Conservation (phyloP, 768 basidiomycete species). For the Mycena amicta region DNA sequence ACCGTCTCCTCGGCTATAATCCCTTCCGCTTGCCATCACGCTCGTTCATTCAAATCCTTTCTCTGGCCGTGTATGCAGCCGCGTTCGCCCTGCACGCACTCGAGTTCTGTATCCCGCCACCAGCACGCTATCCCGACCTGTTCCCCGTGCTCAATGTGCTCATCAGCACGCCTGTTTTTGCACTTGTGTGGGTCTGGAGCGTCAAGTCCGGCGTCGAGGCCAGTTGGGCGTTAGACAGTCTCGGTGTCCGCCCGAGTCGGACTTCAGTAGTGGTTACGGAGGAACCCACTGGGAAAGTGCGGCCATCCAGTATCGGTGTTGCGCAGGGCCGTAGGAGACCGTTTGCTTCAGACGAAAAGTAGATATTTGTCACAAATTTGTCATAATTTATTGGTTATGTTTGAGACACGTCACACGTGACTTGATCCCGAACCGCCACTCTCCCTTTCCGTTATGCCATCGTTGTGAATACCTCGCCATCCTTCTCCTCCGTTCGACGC, state of each 20-base stretch:
- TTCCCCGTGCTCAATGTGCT: slow-evolving; percentile 86
- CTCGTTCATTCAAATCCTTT: slow-evolving; percentile 56
- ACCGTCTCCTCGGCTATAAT: slow-evolving; percentile 77
- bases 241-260: slow-evolving; percentile 29
- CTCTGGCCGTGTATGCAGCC: slow-evolving; percentile 59
- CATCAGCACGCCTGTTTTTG: slow-evolving; percentile 79
- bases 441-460: background rate
- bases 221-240: slow-evolving; percentile 75
- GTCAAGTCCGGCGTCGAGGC: slow-evolving; percentile 80
- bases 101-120: slow-evolving; percentile 65
- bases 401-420: too few species aligned
- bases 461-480: background rate
- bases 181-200: slow-evolving; percentile 86
- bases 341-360: slow-evolving; percentile 12
- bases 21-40: slow-evolving; percentile 51
- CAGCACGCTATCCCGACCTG: slow-evolving; percentile 80
- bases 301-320: background rate
- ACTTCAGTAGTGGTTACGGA: slow-evolving; percentile 9
- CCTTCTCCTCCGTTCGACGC: background rate
- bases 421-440: background rate
- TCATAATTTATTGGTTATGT: background rate
- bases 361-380: background rate
- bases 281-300: background rate
- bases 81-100: slow-evolving; percentile 61
- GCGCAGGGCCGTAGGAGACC: slow-evolving; percentile 17